Conservation (phyloP, 2,329 filamentous ascomycete species). For the Lachnellula occidentalis region DNA sequence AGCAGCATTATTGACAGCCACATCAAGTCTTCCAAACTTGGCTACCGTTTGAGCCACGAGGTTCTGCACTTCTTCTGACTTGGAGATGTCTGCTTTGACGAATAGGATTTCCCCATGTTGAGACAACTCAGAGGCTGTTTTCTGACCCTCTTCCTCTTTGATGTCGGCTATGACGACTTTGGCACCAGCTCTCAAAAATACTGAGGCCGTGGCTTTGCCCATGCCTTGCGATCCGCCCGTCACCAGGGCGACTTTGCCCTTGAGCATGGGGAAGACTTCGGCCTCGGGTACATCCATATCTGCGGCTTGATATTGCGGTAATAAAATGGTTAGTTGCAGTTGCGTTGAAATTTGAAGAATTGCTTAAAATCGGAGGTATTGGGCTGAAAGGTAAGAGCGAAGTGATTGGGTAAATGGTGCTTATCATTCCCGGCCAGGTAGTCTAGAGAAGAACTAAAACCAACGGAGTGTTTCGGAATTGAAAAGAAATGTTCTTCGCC, state of each 20-base stretch:
- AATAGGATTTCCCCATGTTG: constrained; percentile 26
- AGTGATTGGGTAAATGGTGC: background rate
- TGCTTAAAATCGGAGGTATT: background rate
- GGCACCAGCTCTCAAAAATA: constrained; percentile 34
- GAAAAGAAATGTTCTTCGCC: too few relatives aligned
- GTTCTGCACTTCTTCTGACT: constrained; percentile 42
- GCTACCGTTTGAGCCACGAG: constrained; percentile 43
- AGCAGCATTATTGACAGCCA: constrained; percentile 47
- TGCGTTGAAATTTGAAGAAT: background rate
- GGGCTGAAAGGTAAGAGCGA: background rate
- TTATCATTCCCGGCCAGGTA: background rate
- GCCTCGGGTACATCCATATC: constrained; percentile 7
- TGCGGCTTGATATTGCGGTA: background rate
- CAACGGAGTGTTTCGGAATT: too few relatives aligned
- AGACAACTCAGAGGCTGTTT: constrained; percentile 29
- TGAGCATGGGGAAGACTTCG: constrained; percentile 4
- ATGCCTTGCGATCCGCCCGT: constrained; percentile 30
- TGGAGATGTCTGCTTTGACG: constrained; percentile 43
- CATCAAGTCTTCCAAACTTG: constrained; percentile 46
- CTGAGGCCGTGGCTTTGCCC: constrained; percentile 34
- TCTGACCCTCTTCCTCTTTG: constrained; percentile 27
- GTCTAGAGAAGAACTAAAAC: too few relatives aligned
- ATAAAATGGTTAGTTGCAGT: background rate
- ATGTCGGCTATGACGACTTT: constrained; percentile 38
- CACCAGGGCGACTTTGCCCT: constrained; percentile 16